A percentile compares a stretch with the other conserved stretches of the same genome.
phyloP scores from a whole-genome alignment of 768 basidiomycete genomes.

The Botryobasidium botryosum region DNA sequence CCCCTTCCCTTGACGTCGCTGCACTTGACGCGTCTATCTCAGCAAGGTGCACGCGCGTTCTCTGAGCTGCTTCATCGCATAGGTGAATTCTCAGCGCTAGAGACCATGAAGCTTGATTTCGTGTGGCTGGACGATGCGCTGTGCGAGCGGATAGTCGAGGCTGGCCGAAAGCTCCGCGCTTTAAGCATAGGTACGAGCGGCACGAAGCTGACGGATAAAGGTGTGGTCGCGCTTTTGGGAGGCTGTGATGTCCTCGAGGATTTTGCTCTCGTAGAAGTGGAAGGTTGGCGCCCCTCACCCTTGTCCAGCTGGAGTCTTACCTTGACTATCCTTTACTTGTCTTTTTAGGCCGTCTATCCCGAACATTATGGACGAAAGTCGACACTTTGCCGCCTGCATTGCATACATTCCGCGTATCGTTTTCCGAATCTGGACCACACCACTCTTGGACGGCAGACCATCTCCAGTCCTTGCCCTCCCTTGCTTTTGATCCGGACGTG shows the following conservation, averaged over 20 bases:
- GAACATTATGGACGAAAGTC: constrained; percentile 23
- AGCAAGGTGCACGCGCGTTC: constrained; percentile 21
- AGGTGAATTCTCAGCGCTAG: constrained; percentile 20
- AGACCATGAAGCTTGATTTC: constrained; percentile 22
- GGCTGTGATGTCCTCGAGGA: constrained; percentile 22
- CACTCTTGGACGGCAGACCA: constrained; percentile 29
- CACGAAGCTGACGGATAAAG: constrained; percentile 24
- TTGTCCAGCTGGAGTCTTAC: neutral
- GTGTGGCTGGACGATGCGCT: constrained; percentile 26
- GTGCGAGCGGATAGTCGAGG: constrained; percentile 21
- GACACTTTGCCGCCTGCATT: constrained; percentile 16
- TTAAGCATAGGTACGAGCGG: constrained; percentile 22
- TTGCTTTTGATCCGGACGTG: constrained; percentile 19
- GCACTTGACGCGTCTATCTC: constrained; percentile 22
- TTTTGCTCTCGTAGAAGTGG: constrained; percentile 22
- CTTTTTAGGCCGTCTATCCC: constrained; percentile 21
- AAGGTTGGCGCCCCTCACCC: constrained; percentile 17
- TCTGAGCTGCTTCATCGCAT: constrained; percentile 15
- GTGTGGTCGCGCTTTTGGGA: constrained; percentile 21
- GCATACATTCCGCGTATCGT: constrained; percentile 16
- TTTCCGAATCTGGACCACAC: constrained; percentile 21
- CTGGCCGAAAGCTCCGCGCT: constrained; percentile 19
- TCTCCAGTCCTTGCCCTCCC: constrained; percentile 19
- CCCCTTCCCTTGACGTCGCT: constrained; percentile 19
- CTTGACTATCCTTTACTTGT: neutral